These are phyloP conservation scores for Penicillium griseofulvum DNA, from an alignment of 2,329 filamentous ascomycete genomes.

Conservation along the genomic window DNA sequence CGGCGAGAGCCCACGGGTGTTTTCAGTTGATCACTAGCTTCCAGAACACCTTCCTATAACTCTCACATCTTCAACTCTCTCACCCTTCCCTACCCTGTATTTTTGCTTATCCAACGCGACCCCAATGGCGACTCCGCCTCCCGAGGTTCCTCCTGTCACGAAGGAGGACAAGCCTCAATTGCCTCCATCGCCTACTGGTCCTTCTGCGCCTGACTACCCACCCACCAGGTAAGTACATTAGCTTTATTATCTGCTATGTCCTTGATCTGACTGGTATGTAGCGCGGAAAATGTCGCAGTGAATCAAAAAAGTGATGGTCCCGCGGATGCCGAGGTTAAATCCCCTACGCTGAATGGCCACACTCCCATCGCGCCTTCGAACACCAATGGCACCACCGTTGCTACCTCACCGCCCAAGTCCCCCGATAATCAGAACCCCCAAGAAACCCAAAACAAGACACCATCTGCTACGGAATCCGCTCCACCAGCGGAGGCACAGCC, in stretches of 20 bases:
- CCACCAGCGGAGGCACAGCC: conserved; percentile 8
- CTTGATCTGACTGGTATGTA: conserved; percentile 14
- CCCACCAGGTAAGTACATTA: conserved; percentile 30
- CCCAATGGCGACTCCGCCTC: conserved; percentile 45
- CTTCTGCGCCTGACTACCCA: conserved; percentile 27
- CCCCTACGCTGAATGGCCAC: conserved; percentile 33
- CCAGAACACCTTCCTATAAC: conserved; percentile 21
- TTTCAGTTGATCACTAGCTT: conserved; percentile 28
- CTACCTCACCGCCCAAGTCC: conserved; percentile 33
- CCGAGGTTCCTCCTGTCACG: conserved; percentile 37
- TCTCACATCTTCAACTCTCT: conserved; percentile 17
- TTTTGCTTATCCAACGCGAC: conserved; percentile 17
- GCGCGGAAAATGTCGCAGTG: conserved; percentile 21
- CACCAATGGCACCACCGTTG: conserved; percentile 30
- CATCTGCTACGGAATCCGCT: conserved; percentile 8
- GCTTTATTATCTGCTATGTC: neutral
- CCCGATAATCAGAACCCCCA: conserved; percentile 9
- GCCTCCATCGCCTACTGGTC: conserved; percentile 36
- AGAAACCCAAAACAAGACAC: conserved; percentile 10
- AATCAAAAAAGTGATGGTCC: conserved; percentile 22
- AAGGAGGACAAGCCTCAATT: conserved; percentile 45
- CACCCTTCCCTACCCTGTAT: conserved; percentile 17
- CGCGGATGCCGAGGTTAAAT: conserved; percentile 14
- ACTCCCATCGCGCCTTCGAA: conserved; percentile 17
- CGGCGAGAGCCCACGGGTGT: conserved; percentile 18